Percentiles rank a stretch among this genome's conserved stretches.
Conservation (phyloP, 1,139 yeast species). For the Pichia sp. region DNA sequence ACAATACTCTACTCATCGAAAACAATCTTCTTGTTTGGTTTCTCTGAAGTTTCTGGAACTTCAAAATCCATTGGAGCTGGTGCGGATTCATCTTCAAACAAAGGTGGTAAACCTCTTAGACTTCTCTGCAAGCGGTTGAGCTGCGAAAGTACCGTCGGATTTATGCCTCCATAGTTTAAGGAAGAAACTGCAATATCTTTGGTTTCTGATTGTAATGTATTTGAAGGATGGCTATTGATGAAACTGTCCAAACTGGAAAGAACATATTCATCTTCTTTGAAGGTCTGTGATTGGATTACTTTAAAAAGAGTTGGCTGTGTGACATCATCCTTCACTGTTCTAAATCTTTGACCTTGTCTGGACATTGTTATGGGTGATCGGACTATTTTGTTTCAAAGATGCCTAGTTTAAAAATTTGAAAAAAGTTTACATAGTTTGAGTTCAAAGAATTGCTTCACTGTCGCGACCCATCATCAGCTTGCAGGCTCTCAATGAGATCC, state of each 20-base stretch:
- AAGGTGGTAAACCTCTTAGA: slow-evolving; percentile 52
- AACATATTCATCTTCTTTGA: slow-evolving; percentile 13
- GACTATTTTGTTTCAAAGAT: no score
- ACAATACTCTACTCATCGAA: slow-evolving; percentile 18
- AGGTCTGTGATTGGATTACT: slow-evolving; percentile 14
- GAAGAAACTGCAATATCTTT: not conserved
- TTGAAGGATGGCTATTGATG: slow-evolving; percentile 8
- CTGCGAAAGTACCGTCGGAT: slow-evolving; percentile 35
- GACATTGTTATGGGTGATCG: no score
- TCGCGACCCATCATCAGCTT: no score
- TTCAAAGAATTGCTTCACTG: no score
- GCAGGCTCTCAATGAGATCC: no score
- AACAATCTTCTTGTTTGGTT: slow-evolving; percentile 19
- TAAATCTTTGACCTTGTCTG: slow-evolving; percentile 12
- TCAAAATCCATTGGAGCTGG: slow-evolving; percentile 12
- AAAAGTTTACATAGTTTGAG: no score
- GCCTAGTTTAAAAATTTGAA: no score
- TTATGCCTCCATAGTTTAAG: slow-evolving; percentile 25
- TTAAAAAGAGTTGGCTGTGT: slow-evolving; percentile 14
- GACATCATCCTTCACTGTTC: slow-evolving; percentile 13
- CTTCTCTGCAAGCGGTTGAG: slow-evolving; percentile 51
- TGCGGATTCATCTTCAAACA: slow-evolving; percentile 23
- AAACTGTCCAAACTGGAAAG: slow-evolving; percentile 13
- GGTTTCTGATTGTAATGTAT: not conserved
- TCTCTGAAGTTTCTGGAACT: slow-evolving; percentile 12